phyloP scores from a whole-genome alignment of 805 yeast species.

The Yarrowia deformans region DNA sequence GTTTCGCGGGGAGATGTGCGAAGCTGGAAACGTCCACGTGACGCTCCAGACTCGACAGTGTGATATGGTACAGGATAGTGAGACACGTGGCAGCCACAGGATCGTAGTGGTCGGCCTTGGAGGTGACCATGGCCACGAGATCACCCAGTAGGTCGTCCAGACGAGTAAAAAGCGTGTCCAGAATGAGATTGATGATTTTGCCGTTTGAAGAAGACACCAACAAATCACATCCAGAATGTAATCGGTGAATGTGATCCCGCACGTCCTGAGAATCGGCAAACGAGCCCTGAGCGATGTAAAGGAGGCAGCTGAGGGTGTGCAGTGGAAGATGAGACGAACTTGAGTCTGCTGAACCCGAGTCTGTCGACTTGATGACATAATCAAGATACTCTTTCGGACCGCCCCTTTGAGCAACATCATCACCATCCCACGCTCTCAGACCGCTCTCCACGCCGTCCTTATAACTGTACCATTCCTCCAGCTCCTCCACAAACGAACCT shows the following conservation, averaged over 20 bases:
- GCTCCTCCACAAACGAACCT: conserved; percentile 53
- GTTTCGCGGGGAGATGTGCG: background rate
- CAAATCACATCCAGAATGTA: background rate
- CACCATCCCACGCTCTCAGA: conserved; percentile 21
- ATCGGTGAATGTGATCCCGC: background rate
- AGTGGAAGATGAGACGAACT: no score
- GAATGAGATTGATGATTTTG: background rate
- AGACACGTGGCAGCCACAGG: background rate
- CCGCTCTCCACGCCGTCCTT: conserved; percentile 11
- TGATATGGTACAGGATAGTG: conserved; percentile 17
- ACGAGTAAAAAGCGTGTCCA: background rate
- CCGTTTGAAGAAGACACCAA: background rate
- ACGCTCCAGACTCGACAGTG: background rate
- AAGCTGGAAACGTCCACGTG: no score
- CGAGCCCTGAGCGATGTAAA: conserved; percentile 14
- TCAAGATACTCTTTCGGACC: background rate
- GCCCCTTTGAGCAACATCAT: conserved; percentile 3
- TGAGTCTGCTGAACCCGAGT: background rate
- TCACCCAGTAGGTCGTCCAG: conserved; percentile 15
- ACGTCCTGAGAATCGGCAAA: conserved; percentile 3
- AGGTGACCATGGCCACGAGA: conserved; percentile 7
- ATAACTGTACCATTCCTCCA: conserved; percentile 58
- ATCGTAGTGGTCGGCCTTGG: background rate
- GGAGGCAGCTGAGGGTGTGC: background rate
- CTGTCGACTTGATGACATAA: background rate